Conservation (phyloP, 805 yeast genomes). For the Zygosaccharomyces lentus region DNA sequence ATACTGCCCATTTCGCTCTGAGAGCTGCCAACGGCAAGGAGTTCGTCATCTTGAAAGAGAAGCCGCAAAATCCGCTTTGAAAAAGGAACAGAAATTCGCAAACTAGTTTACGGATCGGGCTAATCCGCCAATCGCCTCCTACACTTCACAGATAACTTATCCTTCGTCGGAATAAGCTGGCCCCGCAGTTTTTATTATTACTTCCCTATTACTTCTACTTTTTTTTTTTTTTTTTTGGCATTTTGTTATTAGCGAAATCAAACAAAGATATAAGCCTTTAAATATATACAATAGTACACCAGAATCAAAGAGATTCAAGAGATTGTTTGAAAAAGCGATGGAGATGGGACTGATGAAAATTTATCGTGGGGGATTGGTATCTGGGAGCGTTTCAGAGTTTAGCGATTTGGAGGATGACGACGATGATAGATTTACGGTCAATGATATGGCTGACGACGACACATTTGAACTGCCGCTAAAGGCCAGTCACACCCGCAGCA, state of each 20-base stretch:
- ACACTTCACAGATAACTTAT: too few relatives aligned
- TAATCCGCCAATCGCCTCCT: too few relatives aligned
- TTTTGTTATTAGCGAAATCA: background rate
- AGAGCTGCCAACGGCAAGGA: background rate
- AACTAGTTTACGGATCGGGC: too few relatives aligned
- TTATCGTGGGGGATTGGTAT: background rate
- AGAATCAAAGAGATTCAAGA: background rate
- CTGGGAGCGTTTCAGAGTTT: constrained; percentile 14
- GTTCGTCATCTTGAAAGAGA: background rate
- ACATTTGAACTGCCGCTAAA: constrained; percentile 29
- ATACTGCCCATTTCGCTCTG: background rate
- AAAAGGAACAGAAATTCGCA: too few relatives aligned
- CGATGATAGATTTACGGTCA: constrained; percentile 11
- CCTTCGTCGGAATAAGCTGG: too few relatives aligned
- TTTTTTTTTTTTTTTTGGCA: background rate
- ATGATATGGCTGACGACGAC: constrained; percentile 19
- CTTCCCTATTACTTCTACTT: background rate
- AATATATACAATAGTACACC: background rate
- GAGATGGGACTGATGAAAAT: constrained; percentile 5
- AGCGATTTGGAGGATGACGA: constrained; percentile 14
- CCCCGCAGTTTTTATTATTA: background rate
- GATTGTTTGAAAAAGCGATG: background rate
- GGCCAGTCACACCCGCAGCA: constrained; percentile 15
- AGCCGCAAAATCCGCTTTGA: too few relatives aligned
- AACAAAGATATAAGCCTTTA: background rate